Evolutionary conservation across 23 red algal genomes (phyloP), one percentile per base, ranked within the genome.

Genomic region (Gracilariopsis chorda): DNA sequence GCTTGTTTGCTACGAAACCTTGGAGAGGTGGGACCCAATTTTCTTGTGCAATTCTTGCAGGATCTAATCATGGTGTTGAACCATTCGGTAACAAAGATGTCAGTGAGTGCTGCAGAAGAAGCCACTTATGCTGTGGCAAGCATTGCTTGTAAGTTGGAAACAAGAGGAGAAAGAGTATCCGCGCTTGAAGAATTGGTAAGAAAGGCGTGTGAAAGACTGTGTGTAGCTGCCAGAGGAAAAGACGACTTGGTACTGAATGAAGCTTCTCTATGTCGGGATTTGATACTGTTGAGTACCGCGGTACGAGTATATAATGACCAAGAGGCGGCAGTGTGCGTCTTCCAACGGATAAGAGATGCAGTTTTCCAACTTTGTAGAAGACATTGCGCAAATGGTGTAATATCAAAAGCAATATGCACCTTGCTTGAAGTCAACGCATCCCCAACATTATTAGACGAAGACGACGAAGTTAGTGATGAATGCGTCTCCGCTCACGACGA

Each of bases 371-470:
- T 80, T 20, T 44, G 46, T 13, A 40, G 30, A 19, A 40, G 49
- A 12, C 48, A 42, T 7, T 80, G 75, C 36, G 75, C 46, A 27
- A 80, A 80, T 36, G 75, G 52, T 24, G 20, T 42, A 20, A 43
- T 80, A 25, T 80, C 75, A 20, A 80, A 59, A 24, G 75, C 75
- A 7, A 80, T 80, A 34, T 80, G 75, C 32, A 55, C n/a, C 52
- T 35, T 80, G 5, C 32, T 80, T 14, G 75, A 80, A 80, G 43
- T 80, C 52, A 57, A 59, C 27, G 48, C 52, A 37, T 20, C 56
- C 33, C 75, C 75, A 35, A 80, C 75, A 39, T 33, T 80, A n/a
- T 59, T 80, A 14, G 75, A 80, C 75, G 75, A 80, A 19, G 75
- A 80, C 8, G 49, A 73, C 28, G 67, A 73, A 46, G 14, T 42